Evolutionary conservation across 176 grass and related monocot species (phyloP).

Genomic region (Poa annua): DNA sequence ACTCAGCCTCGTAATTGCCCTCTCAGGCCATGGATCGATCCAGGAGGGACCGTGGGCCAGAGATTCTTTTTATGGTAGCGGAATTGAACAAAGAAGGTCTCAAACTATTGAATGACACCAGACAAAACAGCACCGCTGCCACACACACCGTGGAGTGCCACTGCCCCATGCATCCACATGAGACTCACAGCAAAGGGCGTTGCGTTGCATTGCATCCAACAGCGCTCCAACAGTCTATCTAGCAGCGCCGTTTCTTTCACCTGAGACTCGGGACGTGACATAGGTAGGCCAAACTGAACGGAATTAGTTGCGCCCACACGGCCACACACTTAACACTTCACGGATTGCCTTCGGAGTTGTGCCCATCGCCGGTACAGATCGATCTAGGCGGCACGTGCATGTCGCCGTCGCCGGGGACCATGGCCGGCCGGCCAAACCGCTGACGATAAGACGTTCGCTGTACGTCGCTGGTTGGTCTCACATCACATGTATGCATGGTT

Average conservation of each 20-base stretch:
- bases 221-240: neutral
- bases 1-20: too few relatives aligned
- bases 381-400: slow-evolving; percentile 50
- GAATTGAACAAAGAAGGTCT: slow-evolving; percentile 13
- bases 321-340: too few relatives aligned
- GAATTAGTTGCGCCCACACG: too few relatives aligned
- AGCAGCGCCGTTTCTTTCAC: slow-evolving; percentile 17
- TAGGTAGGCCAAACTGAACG: too few relatives aligned
- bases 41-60: slow-evolving; percentile 30
- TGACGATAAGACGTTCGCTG: too few relatives aligned
- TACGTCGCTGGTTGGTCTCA: too few relatives aligned
- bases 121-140: slow-evolving; percentile 35
- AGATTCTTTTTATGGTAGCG: neutral
- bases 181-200: neutral
- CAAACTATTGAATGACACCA: slow-evolving; percentile 37
- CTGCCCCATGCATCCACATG: too few relatives aligned
- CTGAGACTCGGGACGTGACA: neutral
- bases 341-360: neutral
- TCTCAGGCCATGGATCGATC: too few relatives aligned
- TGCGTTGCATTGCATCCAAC: neutral
- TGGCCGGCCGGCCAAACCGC: neutral
- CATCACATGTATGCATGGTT: too few relatives aligned
- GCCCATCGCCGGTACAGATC: neutral
- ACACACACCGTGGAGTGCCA: too few relatives aligned
- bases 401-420: slow-evolving; percentile 37